Conservation (phyloP, 106 monocot species). For the Dendrobium chrysotoxum region DNA sequence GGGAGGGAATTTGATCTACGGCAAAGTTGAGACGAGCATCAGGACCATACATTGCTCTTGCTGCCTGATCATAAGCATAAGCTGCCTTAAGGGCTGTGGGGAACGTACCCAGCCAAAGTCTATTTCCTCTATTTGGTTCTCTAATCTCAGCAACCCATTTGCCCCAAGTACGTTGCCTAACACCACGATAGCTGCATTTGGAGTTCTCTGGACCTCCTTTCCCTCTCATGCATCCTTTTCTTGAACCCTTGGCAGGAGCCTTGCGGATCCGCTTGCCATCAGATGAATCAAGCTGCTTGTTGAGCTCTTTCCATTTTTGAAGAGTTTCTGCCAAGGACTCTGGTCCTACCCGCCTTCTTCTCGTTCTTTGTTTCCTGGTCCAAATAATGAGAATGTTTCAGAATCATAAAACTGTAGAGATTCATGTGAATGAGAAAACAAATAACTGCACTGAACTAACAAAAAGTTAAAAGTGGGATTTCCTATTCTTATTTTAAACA, state of each 20-base stretch:
- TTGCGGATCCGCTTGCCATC: constrained; percentile 7
- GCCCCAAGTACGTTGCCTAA: constrained; percentile 85
- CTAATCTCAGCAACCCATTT: constrained; percentile 95
- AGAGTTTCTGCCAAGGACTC: constrained; percentile 5
- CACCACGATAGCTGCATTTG: constrained; percentile 56
- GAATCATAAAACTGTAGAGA: no score
- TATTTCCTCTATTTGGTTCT: constrained; percentile 56
- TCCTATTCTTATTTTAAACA: no score
- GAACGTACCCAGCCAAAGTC: constrained; percentile 84
- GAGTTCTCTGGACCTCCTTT: constrained; percentile 88
- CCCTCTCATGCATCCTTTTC: constrained; percentile 76
- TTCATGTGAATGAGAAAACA: not conserved
- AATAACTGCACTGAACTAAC: no score
- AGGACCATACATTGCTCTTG: constrained; percentile 62
- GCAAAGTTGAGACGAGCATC: constrained; percentile 62
- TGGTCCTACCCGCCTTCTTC: not conserved
- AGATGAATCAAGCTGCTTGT: no score
- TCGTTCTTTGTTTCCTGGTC: not conserved
- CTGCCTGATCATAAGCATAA: constrained; percentile 70
- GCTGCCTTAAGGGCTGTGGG: constrained; percentile 62
- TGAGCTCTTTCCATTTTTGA: constrained; percentile 7
- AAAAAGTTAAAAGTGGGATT: no score
- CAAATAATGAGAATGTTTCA: no score
- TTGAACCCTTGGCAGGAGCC: constrained; percentile 71
- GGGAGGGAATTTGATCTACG: not conserved